Percentiles rank a stretch among this genome's conserved stretches.
Evolutionary conservation across 306 rosid genomes (phyloP).

Genomic region (Betula pendula): DNA sequence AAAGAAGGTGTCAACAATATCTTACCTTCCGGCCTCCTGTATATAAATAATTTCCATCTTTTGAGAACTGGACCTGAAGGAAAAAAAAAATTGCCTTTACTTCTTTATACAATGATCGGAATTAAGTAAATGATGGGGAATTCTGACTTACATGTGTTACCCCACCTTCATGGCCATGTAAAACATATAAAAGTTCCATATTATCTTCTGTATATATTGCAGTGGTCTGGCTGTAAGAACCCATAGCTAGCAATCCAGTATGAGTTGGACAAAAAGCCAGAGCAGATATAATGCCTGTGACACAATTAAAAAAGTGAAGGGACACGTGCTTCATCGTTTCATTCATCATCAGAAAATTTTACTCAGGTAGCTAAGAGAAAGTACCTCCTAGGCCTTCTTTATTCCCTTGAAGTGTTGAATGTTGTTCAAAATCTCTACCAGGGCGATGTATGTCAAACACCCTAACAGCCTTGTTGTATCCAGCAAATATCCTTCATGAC

Average conservation of each 20-base stretch:
- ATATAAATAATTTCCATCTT: conserved; percentile 88
- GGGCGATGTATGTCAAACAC: conserved; percentile 95
- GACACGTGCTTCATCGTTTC: conserved; percentile 15
- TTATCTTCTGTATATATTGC: conserved; percentile 88
- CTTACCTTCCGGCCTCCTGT: conserved; percentile 92
- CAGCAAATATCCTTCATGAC: conserved; percentile 79
- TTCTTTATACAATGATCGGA: conserved; percentile 22
- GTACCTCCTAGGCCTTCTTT: conserved; percentile 92
- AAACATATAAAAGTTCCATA: conserved; percentile 80
- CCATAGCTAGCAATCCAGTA: conserved; percentile 83
- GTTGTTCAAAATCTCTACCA: conserved; percentile 76
- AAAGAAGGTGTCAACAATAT: conserved; percentile 8
- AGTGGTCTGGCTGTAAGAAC: conserved; percentile 86
- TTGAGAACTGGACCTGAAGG: conserved; percentile 86
- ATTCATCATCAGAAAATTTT: background rate
- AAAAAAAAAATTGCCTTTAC: conserved; percentile 22
- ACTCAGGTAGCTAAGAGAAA: conserved; percentile 18
- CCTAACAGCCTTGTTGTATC: conserved; percentile 89
- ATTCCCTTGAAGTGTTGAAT: conserved; percentile 74
- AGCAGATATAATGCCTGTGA: conserved; percentile 87
- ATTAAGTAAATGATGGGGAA: conserved; percentile 29
- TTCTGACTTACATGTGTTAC: conserved; percentile 82
- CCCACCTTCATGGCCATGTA: conserved; percentile 99
- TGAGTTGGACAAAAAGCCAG: conserved; percentile 84
- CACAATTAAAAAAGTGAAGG: background rate